Base-by-base conservation (phyloP, 441 rosid species). In the Metrosideros polymorpha region DNA sequence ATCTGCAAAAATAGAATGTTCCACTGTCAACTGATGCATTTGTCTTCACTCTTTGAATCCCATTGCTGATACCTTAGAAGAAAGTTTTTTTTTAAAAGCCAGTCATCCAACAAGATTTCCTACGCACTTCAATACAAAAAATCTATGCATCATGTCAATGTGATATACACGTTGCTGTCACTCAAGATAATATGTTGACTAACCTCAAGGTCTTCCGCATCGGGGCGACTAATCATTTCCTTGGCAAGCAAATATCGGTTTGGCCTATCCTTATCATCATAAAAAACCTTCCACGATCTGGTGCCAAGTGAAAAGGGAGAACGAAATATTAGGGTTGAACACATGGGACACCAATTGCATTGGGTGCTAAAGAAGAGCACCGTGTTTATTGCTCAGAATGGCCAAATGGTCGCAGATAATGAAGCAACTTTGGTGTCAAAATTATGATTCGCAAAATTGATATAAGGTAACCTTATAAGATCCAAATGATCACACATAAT, bases 141-240 rank as follows among this genome's bases (percentile, higher is more conserved):
- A 66, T 35, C 43, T 22, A 8, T 3, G n/a, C 27, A 1, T 35
- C 4, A 1, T 35, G 45, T 35, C 45, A 66, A 35, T 35, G 77
- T 66, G 45, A 66, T 35, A 1, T 66, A 22, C 17, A 35, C 5
- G n/a, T 71, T 4, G 0, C 2, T 0, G 0, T 35, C 79, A 35
- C 47, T 71, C 8, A 4, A 50, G 83, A 82, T 47, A n/a, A 82
- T 77, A 82, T 35, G 32, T 82, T 29, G 57, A 86, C 87, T 89
- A 57, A 97, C 99, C 99, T 97, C 98, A 42, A 97, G 93, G 35
- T 97, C 99, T 89, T 96, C 99, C 3, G 95, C 93, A 92, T 95
- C 98, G 10, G 99, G 99, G 35, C 98, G 96, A 82, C 94, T 89
- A 27, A 94, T 89, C 86, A 93, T 92, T 88, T 97, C 99, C 89